Evolutionary conservation across 2,329 filamentous ascomycete genomes (phyloP), one percentile per base, ranked within the genome.

Genomic region (Fusarium keratoplasticum): DNA sequence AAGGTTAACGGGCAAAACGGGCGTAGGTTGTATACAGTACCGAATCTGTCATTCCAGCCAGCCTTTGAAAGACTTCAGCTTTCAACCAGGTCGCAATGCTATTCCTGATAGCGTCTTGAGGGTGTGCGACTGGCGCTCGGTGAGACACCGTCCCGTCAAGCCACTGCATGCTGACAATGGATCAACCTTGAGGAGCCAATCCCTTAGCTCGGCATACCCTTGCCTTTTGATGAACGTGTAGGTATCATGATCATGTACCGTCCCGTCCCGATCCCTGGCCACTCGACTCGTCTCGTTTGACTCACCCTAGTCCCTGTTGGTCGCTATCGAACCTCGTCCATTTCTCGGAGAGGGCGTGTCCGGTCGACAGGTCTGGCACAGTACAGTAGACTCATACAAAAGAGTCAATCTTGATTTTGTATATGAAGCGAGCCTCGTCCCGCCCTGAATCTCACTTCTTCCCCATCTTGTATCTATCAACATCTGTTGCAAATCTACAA

Each of bases 201-300:
- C 33, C 29, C 10, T 9, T 52, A 20, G 31, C 40, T 36, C 40
- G 35, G 9, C 16, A 55, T 35, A 57, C 57, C 57, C 61, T 44
- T 50, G 44, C n/a, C 44, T 13, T 27, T 59, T 16, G 54, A 44
- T 44, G 44, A 33, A 42, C 35, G 13, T 42, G 25, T 25, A 57
- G 11, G 25, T 40, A 67, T 54, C 61, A 66, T 66, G 58, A 69
- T 59, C 44, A 68, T 66, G 50, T 76, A 64, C 74, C 71, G 70
- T 76, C 64, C 72, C 71, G 61, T 76, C 71, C 72, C 73, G 66
- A 74, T 75, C 69, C 70, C 65, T 61, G 70, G 50, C 38, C 60
- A 25, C 20, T 65, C 64, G 42, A 66, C 66, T 72, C 57, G 67
- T 58, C 65, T 54, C 58, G 31, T 20, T 44, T 38, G 31, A 27